phyloP scores from a whole-genome alignment of 371 early-diverging fungal genomes.

The Umbelopsis sp. region DNA sequence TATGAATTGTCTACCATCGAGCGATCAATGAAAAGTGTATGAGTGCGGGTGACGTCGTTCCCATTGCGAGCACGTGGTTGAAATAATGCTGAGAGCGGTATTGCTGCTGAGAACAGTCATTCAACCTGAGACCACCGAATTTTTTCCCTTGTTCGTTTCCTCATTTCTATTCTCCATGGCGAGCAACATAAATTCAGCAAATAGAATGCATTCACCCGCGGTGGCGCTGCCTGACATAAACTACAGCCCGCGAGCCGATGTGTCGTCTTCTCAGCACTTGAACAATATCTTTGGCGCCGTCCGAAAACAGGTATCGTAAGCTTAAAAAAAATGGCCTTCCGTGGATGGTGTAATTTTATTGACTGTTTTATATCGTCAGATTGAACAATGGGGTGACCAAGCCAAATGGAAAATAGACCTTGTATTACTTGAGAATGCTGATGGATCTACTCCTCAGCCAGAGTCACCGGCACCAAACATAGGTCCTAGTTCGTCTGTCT shows the following conservation, averaged over 20 bases:
- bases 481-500: background rate
- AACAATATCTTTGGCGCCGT: slow-evolving; percentile 34
- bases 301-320: slow-evolving; percentile 34
- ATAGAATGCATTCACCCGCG: background rate
- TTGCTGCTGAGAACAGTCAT: background rate
- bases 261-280: slow-evolving; percentile 31
- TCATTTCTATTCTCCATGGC: background rate
- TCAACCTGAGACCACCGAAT: background rate
- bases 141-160: background rate
- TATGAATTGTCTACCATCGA: too few species aligned
- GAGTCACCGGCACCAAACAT: slow-evolving; percentile 22
- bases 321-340: background rate
- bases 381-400: slow-evolving; percentile 39
- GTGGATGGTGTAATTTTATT: background rate
- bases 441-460: slow-evolving; percentile 19
- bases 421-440: slow-evolving; percentile 33
- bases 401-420: slow-evolving; percentile 46
- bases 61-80: too few species aligned
- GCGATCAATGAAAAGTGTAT: too few species aligned
- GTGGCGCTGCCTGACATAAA: background rate
- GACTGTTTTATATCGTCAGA: slow-evolving; percentile 22
- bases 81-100: too few species aligned
- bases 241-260: background rate
- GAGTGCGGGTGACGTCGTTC: too few species aligned
- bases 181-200: background rate